Evolutionary conservation across 2,329 filamentous ascomycete species (phyloP), one percentile per base, ranked within the genome.

Genomic region (Penicillium sp.): DNA sequence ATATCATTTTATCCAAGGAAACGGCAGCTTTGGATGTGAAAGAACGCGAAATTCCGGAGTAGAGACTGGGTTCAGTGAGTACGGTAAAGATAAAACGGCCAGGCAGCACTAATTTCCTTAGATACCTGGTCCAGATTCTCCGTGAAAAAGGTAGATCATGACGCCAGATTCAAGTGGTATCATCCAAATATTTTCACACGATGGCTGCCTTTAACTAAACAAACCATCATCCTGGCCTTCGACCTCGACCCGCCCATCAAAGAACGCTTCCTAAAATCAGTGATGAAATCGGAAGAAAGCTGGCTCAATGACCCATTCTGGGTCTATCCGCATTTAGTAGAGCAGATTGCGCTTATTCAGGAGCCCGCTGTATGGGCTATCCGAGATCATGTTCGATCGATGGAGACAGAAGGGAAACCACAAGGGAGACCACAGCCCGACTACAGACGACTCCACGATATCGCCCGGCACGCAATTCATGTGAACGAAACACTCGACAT

Each of bases 401-500:
- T 60, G 17, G 64, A 67, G 38, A 59, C 58, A 45, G 52, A 54
- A 26, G 28, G 24, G 7, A 45, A 41, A 2, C 45, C 51, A 9
- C 10, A 33, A 13, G 50, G 49, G 0, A 52, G 45, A 37, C 55
- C 55, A 4, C 43, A 52, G 29, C 57, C 57, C 3, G 42, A 64
- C 44, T 64, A 63, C 32, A 53, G 56, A 22, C 44, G 35, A 21
- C 49, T 65, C 3, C 63, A 67, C 42, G 59, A 67, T 19, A 57
- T 64, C 19, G 60, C 61, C 13, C 55, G 64, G 15, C 65, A 67
- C 48, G 59, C 59, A n/a, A 63, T 67, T 15, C 63, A 67, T 42
- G 58, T 61, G n/a, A 61, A 54, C 2, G 64, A 67, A 50, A 57
- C 63, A 0, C 55, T 67, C 8, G 57, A 61, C 10, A 57, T 65